These are phyloP conservation scores for Metschnikowia bowlesiae DNA, from an alignment of 805 yeast species.

Conservation along the genomic window DNA sequence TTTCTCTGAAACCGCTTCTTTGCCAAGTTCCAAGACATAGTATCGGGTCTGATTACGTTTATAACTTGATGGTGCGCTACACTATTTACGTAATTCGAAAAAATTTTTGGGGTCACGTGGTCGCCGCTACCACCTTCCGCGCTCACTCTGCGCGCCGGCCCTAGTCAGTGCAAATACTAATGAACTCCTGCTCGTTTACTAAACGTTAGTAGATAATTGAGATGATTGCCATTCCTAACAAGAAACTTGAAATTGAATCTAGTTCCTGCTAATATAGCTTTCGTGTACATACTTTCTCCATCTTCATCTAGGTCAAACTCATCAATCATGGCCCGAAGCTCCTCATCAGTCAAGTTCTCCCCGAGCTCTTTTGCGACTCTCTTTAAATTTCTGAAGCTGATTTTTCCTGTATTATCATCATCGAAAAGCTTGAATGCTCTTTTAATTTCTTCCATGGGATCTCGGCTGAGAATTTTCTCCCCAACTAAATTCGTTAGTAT, in stretches of 20 bases:
- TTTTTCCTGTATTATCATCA: constrained; percentile 82
- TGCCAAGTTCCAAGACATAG: constrained; percentile 32
- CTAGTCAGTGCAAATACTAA: constrained; percentile 75
- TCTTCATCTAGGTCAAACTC: constrained; percentile 96
- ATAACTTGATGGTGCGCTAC: background rate
- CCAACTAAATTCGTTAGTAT: constrained; percentile 52
- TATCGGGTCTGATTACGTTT: constrained; percentile 11
- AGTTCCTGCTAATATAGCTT: background rate
- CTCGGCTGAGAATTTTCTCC: constrained; percentile 76
- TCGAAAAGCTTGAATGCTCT: constrained; percentile 89
- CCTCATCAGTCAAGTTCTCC: constrained; percentile 88
- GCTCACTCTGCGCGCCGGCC: background rate
- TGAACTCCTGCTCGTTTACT: constrained; percentile 84
- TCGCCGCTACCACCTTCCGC: background rate
- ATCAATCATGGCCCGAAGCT: constrained; percentile 92
- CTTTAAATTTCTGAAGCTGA: constrained; percentile 71
- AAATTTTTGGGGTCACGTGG: constrained; percentile 13
- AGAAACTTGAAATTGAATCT: too few relatives aligned
- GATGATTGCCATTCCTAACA: background rate
- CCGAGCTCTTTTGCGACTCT: constrained; percentile 91
- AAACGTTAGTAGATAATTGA: constrained; percentile 24
- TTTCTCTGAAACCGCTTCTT: constrained; percentile 35
- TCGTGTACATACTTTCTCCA: constrained; percentile 63
- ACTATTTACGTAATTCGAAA: background rate
- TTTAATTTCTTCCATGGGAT: constrained; percentile 87